These are phyloP conservation scores for Salmacisia buchloeana DNA, from an alignment of 1,284 basidiomycete genomes.

Conservation along the genomic window DNA sequence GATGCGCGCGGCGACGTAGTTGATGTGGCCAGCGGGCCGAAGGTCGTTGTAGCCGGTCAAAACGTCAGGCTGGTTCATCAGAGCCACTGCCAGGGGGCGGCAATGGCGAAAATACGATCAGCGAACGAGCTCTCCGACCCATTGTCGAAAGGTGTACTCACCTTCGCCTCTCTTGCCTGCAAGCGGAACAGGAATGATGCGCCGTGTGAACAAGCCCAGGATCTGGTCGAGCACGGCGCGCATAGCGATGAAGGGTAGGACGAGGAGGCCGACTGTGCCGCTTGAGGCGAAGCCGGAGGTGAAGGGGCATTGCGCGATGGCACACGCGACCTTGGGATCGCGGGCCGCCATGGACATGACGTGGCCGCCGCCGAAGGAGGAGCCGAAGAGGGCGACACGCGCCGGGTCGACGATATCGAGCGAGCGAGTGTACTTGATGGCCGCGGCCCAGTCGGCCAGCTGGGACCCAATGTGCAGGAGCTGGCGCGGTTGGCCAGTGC, in stretches of 20 bases:
- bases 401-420: conserved; percentile 23
- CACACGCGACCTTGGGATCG: conserved; percentile 22
- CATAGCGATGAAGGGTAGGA: conserved; percentile 16
- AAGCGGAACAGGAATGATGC: conserved; percentile 20
- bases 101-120: background rate
- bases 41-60: conserved; percentile 13
- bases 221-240: conserved; percentile 23
- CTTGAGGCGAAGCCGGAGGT: conserved; percentile 28
- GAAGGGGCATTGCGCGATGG: conserved; percentile 41
- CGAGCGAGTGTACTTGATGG: conserved; percentile 19
- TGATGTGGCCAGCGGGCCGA: conserved; percentile 12
- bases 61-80: conserved; percentile 34
- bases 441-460: conserved; percentile 31
- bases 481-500: conserved; percentile 25
- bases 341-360: conserved; percentile 29
- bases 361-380: conserved; percentile 40
- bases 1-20: conserved; percentile 31
- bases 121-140: background rate
- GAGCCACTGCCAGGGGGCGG: conserved; percentile 17
- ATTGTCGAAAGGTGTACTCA: conserved; percentile 14
- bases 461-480: conserved; percentile 29
- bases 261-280: conserved; percentile 14
- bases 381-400: conserved; percentile 34
- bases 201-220: conserved; percentile 17
- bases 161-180: conserved; percentile 27